phyloP scores from a whole-genome alignment of 306 rosid genomes.

The Astragalus glycyphyllos region DNA sequence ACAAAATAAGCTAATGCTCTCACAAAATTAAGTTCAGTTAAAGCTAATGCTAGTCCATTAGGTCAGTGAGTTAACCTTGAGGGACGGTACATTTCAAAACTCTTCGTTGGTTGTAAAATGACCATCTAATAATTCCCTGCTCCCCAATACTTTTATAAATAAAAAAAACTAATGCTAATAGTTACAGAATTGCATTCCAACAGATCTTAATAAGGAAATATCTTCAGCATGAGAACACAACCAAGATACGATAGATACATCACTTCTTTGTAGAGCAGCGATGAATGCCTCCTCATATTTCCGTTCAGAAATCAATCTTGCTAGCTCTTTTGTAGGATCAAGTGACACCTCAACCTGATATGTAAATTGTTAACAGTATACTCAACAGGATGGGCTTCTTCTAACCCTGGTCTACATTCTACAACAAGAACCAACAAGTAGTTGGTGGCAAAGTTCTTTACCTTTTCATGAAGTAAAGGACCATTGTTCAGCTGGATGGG shows the following conservation, averaged over 20 bases:
- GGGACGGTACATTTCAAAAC: too few species aligned
- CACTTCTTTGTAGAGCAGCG: conserved; percentile 86
- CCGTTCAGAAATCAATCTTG: conserved; percentile 76
- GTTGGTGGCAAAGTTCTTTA: conserved; percentile 31
- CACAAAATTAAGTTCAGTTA: neutral
- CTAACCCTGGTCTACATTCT: neutral
- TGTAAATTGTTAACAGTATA: neutral
- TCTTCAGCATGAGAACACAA: conserved; percentile 64
- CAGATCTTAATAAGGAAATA: conserved; percentile 15
- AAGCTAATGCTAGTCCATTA: neutral
- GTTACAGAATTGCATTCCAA: neutral
- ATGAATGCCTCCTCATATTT: conserved; percentile 96
- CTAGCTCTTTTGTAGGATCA: conserved; percentile 91
- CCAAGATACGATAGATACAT: conserved; percentile 94
- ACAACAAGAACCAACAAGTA: conserved; percentile 8
- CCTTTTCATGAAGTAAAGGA: conserved; percentile 90
- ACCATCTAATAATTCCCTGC: too few species aligned
- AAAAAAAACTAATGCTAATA: neutral
- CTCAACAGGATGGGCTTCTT: neutral
- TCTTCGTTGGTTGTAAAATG: neutral
- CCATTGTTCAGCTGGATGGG: conserved; percentile 79
- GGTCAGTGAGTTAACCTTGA: too few species aligned
- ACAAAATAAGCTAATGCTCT: neutral
- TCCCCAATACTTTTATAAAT: too few species aligned
- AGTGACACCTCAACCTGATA: conserved; percentile 82